Conservation (phyloP, 139 green algal genomes). For the Dunaliella primolecta region DNA sequence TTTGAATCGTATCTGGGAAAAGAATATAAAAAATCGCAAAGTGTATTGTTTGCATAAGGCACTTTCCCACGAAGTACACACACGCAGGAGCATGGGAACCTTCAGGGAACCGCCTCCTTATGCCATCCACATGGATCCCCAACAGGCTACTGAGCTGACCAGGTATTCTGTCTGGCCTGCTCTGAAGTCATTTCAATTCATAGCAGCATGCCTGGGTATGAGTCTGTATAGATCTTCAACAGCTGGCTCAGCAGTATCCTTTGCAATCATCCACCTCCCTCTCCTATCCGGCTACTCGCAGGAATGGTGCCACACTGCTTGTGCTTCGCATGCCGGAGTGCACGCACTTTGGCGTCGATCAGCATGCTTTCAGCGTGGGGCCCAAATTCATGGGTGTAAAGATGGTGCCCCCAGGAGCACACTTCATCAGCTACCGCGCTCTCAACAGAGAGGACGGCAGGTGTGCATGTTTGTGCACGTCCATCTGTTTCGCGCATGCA, state of each 20-base stretch:
- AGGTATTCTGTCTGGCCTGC: too few species aligned
- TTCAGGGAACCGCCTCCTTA: constrained; percentile 5
- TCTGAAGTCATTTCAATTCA: too few species aligned
- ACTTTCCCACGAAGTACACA: not conserved
- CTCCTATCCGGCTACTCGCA: not conserved
- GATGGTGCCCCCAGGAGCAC: constrained; percentile 83
- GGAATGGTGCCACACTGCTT: constrained; percentile 7
- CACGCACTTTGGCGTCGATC: constrained; percentile 12
- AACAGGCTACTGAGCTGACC: not conserved
- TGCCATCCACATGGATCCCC: not conserved
- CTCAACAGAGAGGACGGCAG: not conserved
- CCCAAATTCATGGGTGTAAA: constrained; percentile 85
- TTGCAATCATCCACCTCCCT: too few species aligned
- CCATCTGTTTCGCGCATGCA: too few species aligned
- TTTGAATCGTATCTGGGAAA: not conserved
- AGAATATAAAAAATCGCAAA: not conserved
- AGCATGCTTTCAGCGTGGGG: constrained; percentile 72
- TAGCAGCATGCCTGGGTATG: not conserved
- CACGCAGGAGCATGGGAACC: not conserved
- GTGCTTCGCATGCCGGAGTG: constrained; percentile 2
- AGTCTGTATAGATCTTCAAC: too few species aligned
- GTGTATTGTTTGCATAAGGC: not conserved
- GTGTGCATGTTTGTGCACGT: not conserved
- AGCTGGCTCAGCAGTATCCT: too few species aligned
- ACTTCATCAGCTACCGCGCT: constrained; percentile 76